These are phyloP conservation scores for Hanseniaspora jakobsenii DNA, from an alignment of 805 yeast genomes.

Conservation along the genomic window DNA sequence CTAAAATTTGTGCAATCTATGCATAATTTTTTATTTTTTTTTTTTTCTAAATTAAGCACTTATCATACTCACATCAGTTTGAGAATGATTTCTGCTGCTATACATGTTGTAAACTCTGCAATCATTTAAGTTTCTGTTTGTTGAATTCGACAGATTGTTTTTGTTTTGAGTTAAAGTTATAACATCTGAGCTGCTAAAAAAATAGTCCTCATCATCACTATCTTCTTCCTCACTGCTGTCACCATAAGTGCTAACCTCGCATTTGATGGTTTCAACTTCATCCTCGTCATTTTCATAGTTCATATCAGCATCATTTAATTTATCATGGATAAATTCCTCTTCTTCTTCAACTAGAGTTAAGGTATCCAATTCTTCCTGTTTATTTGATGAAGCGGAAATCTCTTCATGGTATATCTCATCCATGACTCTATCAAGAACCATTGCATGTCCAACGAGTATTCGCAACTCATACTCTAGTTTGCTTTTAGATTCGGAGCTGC, in stretches of 20 bases:
- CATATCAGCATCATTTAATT: neutral
- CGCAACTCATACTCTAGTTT: conserved; percentile 22
- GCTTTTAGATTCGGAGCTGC: too few species aligned
- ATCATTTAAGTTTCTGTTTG: neutral
- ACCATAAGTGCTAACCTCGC: neutral
- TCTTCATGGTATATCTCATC: conserved; percentile 17
- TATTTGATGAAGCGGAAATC: too few species aligned
- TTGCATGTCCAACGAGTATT: conserved; percentile 27
- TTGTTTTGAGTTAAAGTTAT: neutral
- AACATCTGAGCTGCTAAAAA: neutral
- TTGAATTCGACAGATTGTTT: too few species aligned
- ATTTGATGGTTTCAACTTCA: neutral
- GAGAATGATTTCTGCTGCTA: neutral
- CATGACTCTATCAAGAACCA: conserved; percentile 24
- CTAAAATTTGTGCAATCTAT: too few species aligned
- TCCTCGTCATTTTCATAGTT: conserved; percentile 1
- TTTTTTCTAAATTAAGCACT: too few species aligned
- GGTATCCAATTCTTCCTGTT: too few species aligned
- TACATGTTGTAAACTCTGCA: neutral
- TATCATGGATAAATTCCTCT: neutral
- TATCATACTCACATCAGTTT: too few species aligned
- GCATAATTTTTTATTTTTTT: too few species aligned
- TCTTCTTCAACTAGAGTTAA: neutral
- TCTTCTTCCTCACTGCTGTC: neutral
- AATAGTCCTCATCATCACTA: neutral